Conservation (phyloP, 495 filamentous ascomycete genomes). For the Talaromyces liani region DNA sequence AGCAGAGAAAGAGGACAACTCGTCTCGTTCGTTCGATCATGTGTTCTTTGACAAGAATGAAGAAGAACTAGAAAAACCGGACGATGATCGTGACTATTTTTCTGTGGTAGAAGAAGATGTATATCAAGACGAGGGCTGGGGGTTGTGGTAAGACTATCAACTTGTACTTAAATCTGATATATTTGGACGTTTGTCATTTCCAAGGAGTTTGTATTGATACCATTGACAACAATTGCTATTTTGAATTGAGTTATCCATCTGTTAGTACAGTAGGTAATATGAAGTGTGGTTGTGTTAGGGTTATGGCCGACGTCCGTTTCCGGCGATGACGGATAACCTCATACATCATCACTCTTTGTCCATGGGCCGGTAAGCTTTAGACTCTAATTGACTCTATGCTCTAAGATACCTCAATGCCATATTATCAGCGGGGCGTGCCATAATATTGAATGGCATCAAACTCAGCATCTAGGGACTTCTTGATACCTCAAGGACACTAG, state of each 20-base stretch:
- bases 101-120: slow-evolving; percentile 1
- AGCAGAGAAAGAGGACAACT: neutral
- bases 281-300: neutral
- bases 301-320: slow-evolving; percentile 8
- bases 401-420: no score
- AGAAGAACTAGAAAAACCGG: neutral
- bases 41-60: neutral
- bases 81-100: neutral
- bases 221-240: neutral
- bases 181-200: neutral
- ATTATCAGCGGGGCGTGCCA: no score
- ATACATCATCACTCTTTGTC: slow-evolving; percentile 1
- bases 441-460: neutral
- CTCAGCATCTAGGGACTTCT: neutral
- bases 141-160: neutral
- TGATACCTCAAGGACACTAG: neutral
- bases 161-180: neutral
- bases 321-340: slow-evolving; percentile 7
- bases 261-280: neutral
- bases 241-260: neutral
- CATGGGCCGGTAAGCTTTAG: neutral
- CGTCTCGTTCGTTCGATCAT: neutral
- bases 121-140: slow-evolving; percentile 8
- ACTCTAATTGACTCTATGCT: no score
- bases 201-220: neutral